Evolutionary conservation across 2,329 filamentous ascomycete genomes (phyloP).

Genomic region (Tolypocladium ovalisporum): DNA sequence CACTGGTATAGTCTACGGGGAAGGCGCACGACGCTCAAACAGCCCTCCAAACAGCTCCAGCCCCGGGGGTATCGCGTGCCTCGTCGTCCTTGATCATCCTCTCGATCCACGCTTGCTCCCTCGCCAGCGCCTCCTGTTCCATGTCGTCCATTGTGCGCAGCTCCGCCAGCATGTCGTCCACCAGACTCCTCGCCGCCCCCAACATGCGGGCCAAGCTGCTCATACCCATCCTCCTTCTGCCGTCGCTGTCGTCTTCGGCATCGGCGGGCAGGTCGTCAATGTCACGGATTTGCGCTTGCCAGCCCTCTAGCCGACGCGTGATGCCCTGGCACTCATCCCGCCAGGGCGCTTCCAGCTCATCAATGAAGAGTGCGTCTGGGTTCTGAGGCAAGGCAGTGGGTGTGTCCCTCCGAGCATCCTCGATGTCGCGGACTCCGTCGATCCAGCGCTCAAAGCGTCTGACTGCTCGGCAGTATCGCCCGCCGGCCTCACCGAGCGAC

Average conservation of each 20-base stretch:
- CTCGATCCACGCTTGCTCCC: conserved; percentile 50
- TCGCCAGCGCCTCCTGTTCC: conserved; percentile 42
- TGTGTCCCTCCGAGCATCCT: conserved; percentile 29
- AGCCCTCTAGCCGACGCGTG: conserved; percentile 41
- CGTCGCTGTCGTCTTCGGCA: conserved; percentile 14
- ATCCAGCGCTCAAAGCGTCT: conserved; percentile 51
- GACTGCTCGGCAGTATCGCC: conserved; percentile 44
- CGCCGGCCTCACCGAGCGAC: conserved; percentile 42
- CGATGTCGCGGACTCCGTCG: conserved; percentile 32
- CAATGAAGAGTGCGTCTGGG: conserved; percentile 35
- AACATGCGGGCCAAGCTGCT: conserved; percentile 37
- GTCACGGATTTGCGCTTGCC: conserved; percentile 35
- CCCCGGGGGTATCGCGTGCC: conserved; percentile 23
- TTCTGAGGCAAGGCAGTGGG: conserved; percentile 20
- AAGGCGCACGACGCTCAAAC: conserved; percentile 9
- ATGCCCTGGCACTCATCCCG: conserved; percentile 44
- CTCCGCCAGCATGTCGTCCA: conserved; percentile 52
- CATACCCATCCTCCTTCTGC: conserved; percentile 9
- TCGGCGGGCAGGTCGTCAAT: conserved; percentile 16
- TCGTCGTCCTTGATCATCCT: conserved; percentile 35
- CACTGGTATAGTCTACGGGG: not conserved
- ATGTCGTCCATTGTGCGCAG: conserved; percentile 51
- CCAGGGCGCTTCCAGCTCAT: conserved; percentile 46
- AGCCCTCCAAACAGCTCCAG: conserved; percentile 38
- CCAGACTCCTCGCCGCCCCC: conserved; percentile 33